Evolutionary conservation across 2,329 filamentous ascomycete genomes (phyloP), one percentile per base, ranked within the genome.

Genomic region (Alternaria triticimaculans): DNA sequence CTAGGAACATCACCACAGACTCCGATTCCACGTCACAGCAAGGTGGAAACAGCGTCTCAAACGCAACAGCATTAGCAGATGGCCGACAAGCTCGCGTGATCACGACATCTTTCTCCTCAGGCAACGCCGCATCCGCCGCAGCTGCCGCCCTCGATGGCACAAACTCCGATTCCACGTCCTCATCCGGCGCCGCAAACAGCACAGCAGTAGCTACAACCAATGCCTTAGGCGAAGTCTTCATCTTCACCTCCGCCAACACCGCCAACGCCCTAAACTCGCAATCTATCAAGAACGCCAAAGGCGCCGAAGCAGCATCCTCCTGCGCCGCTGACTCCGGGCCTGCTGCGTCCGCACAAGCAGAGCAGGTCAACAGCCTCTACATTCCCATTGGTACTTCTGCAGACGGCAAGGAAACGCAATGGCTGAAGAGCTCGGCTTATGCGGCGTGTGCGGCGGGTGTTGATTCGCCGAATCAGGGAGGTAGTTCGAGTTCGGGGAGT

Each of bases 391-490:
- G 12, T 2, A 57, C 26, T 0, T 21, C 28, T 11, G 11, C 44
- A 6, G 28, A 41, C 15, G 55, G 55, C 6, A 46, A 21, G 8
- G 15, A 58, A 14, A 33, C 48, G 3, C 30, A 48, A 21, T 58
- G 44, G 28, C 8, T 58, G 14, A 58, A 58, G 44, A 58, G 55
- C n/a, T 48, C 44, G 20, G 55, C 44, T 6, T 33, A 49, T 23
- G 55, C 28, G 15, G 55, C 44, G 9, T 58, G 44, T 58, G 15
- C n/a, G 14, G 44, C 55, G 28, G 55, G 55, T 26, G 55, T 58
- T n/a, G 55, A 33, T 28, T 45, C 55, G 15, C 55, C 55, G 14
- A 37, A 25, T 15, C 28, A 49, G 28, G 41, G 55, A 1, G 44
- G 55, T n/a, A 41, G 55, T 25, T n/a, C 53, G n/a, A 49, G 55